Conservation (phyloP, 495 filamentous ascomycete species). For the Trichoderma gamsii region DNA sequence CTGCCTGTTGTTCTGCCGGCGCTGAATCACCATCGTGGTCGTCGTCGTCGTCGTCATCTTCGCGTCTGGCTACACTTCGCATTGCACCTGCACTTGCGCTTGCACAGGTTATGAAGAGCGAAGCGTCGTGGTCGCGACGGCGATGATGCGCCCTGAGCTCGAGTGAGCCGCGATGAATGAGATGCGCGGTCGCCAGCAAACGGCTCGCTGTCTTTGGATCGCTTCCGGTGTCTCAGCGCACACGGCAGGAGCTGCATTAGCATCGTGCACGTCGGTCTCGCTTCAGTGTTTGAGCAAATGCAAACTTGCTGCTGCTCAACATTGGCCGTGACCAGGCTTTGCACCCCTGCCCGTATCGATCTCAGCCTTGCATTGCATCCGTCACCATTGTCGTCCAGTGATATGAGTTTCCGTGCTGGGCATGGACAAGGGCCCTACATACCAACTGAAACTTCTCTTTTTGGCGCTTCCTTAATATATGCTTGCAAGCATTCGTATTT, state of each 20-base stretch:
- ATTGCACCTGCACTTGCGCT: too few relatives aligned
- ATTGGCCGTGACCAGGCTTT: neutral
- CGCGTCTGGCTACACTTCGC: neutral
- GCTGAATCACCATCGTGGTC: neutral
- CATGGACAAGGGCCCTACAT: neutral
- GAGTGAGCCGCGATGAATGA: slow-evolving; percentile 8
- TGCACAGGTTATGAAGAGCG: too few relatives aligned
- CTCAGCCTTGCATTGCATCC: neutral
- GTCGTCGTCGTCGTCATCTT: neutral
- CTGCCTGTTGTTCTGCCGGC: neutral
- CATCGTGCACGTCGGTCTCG: neutral
- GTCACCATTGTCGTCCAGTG: neutral
- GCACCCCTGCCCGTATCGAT: neutral
- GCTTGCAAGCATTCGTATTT: neutral
- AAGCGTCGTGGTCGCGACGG: neutral
- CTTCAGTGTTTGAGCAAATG: neutral
- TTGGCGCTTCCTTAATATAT: neutral
- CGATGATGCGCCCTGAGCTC: neutral
- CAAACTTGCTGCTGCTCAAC: neutral
- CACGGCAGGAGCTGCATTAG: neutral
- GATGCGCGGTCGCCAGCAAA: neutral
- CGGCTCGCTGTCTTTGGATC: neutral
- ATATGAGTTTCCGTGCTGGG: neutral
- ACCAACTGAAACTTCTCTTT: neutral
- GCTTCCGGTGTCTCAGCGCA: neutral